A percentile compares a stretch with the other conserved stretches of the same genome.
phyloP scores from a whole-genome alignment of 2,329 filamentous ascomycete species.

The Penicillium sp. region DNA sequence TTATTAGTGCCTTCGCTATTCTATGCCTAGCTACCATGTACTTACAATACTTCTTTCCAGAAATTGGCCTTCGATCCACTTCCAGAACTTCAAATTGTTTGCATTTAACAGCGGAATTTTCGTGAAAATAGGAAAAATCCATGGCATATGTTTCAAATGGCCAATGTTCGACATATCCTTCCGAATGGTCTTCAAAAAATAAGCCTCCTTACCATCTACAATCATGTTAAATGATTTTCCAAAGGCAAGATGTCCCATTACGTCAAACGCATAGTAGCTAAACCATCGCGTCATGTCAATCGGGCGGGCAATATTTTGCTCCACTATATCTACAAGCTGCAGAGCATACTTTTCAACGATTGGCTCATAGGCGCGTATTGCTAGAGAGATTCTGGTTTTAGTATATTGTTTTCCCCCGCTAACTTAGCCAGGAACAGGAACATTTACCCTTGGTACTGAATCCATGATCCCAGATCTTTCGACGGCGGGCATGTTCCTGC shows the following conservation, averaged over 20 bases:
- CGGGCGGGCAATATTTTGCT: not conserved
- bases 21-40: no score
- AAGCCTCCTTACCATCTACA: not conserved
- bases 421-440: not conserved
- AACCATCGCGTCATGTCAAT: not conserved
- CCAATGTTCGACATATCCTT: not conserved
- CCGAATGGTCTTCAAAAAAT: not conserved
- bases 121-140: not conserved
- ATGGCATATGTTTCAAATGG: not conserved
- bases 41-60: no score
- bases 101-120: not conserved
- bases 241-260: not conserved
- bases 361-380: no score
- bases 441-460: conserved; percentile 34
- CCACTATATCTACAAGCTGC: not conserved
- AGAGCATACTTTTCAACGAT: not conserved
- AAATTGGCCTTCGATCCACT: no score
- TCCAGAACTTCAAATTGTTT: no score
- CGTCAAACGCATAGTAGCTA: not conserved
- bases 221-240: not conserved
- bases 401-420: no score
- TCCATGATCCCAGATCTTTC: conserved; percentile 37
- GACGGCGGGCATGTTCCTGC: conserved; percentile 13
- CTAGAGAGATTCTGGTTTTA: no score
- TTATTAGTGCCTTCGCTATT: no score